Conservation (phyloP, 2,329 filamentous ascomycete genomes). For the Alternaria panax region DNA sequence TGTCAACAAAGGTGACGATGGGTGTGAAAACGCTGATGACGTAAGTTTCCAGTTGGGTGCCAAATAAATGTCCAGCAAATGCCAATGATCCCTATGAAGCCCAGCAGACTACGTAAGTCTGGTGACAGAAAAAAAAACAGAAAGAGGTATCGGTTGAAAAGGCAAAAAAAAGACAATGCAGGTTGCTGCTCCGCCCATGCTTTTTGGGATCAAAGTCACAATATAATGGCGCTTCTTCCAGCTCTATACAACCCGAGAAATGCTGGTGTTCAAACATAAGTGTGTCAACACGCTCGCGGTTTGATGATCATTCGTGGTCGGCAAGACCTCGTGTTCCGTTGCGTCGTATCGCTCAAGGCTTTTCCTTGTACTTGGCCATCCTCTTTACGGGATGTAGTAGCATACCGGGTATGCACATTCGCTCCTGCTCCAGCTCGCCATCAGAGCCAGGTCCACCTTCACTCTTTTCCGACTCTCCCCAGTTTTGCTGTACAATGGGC, state of each 20-base stretch:
- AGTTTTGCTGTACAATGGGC: slow-evolving; percentile 78
- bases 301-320: not conserved
- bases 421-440: slow-evolving; percentile 65
- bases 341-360: slow-evolving; percentile 14
- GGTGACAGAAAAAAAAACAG: not conserved
- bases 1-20: not conserved
- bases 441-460: slow-evolving; percentile 49
- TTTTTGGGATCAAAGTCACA: not conserved
- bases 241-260: not conserved
- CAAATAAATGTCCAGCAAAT: slow-evolving; percentile 1
- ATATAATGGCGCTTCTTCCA: not conserved
- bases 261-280: not conserved
- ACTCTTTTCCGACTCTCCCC: slow-evolving; percentile 75
- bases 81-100: not conserved
- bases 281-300: slow-evolving; percentile 1
- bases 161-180: not conserved
- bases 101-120: not conserved
- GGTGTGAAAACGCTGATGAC: not conserved
- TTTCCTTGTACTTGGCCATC: slow-evolving; percentile 40
- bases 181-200: not conserved
- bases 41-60: not conserved
- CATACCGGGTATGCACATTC: slow-evolving; percentile 93
- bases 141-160: not conserved
- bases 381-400: slow-evolving; percentile 87
- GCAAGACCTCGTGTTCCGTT: not conserved